phyloP scores from a whole-genome alignment of 192 early-diverging fungal genomes.

The Backusella mclennaniae region DNA sequence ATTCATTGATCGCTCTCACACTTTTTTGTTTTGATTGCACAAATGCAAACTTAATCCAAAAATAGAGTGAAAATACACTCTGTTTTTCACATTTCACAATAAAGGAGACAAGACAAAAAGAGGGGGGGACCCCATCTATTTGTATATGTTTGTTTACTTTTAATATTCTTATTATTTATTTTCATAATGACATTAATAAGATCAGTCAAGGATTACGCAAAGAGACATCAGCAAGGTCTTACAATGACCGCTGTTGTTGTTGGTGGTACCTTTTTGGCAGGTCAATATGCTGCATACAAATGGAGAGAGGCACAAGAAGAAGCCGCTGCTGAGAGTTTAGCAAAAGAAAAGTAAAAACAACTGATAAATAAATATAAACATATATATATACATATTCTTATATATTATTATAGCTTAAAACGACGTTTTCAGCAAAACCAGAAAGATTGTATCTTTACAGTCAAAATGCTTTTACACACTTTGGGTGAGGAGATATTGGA shows the following conservation, averaged over 20 bases:
- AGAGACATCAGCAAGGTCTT: slow-evolving; percentile 63
- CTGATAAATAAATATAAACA: not conserved
- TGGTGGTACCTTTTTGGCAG: slow-evolving; percentile 68
- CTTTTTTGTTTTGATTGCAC: not conserved
- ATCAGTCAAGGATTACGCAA: slow-evolving; percentile 56
- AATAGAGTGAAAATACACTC: not conserved
- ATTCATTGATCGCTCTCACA: not conserved
- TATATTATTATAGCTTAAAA: slow-evolving; percentile 58
- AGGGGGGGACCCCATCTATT: not conserved
- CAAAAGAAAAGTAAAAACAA: slow-evolving; percentile 68
- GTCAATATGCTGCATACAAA: slow-evolving; percentile 70
- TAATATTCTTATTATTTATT: not conserved
- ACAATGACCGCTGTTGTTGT: slow-evolving; percentile 62
- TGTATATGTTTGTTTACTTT: not conserved
- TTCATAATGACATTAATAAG: slow-evolving; percentile 37
- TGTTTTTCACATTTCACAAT: too few relatives aligned
- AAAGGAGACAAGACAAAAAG: not conserved
- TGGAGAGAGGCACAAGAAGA: slow-evolving; percentile 70
- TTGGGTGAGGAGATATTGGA: slow-evolving; percentile 75
- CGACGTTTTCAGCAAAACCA: slow-evolving; percentile 94
- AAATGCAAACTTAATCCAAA: not conserved
- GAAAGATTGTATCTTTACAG: slow-evolving; percentile 86
- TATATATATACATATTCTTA: not conserved
- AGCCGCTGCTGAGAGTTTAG: slow-evolving; percentile 61
- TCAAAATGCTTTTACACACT: slow-evolving; percentile 76